Evolutionary conservation across 371 early-diverging fungal genomes (phyloP).

Genomic region (Circinella umbellata): DNA sequence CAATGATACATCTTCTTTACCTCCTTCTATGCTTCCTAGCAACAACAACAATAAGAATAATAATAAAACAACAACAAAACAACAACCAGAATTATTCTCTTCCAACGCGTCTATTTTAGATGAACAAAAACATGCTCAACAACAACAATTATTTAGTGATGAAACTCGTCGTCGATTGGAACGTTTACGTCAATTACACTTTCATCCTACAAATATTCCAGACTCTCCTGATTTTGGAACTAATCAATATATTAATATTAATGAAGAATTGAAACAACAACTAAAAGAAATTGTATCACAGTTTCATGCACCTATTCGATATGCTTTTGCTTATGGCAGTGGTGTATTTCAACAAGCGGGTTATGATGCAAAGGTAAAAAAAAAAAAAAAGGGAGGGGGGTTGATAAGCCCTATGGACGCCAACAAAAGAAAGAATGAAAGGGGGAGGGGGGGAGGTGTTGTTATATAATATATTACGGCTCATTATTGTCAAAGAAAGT

Average conservation of each 20-base stretch:
- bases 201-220: slow-evolving; percentile 55
- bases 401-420: too few species aligned
- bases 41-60: neutral
- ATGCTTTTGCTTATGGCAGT: slow-evolving; percentile 95
- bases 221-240: slow-evolving; percentile 72
- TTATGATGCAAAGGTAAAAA: slow-evolving; percentile 69
- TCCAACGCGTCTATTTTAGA: slow-evolving; percentile 5
- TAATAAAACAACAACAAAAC: neutral
- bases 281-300: slow-evolving; percentile 61
- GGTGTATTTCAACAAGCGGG: slow-evolving; percentile 91
- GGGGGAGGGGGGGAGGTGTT: neutral
- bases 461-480: neutral
- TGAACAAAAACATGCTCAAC: neutral
- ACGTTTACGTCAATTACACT: slow-evolving; percentile 48
- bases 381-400: neutral
- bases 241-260: slow-evolving; percentile 69
- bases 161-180: slow-evolving; percentile 42
- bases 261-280: slow-evolving; percentile 60
- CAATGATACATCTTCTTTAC: neutral
- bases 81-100: neutral
- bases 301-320: slow-evolving; percentile 77
- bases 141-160: slow-evolving; percentile 34
- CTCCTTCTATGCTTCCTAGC: neutral
- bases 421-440: too few species aligned
- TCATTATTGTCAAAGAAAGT: too few species aligned